A percentile compares a stretch with the other conserved stretches of the same genome.
Conservation (phyloP, 495 filamentous ascomycete species). For the Bombardia bombarda region DNA sequence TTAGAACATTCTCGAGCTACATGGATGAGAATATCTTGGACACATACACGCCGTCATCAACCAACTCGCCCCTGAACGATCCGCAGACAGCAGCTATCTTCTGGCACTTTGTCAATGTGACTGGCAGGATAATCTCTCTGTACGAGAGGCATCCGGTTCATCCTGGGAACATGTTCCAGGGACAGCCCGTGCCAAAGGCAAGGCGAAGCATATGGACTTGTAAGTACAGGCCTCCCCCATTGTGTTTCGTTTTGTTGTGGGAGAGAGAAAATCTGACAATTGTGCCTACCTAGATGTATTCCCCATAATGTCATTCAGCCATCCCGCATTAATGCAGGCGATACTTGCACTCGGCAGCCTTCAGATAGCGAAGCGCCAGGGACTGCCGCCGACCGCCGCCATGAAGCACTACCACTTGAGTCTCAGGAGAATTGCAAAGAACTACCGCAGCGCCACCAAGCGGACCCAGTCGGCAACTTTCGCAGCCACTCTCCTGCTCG, state of each 20-base stretch:
- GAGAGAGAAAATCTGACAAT: too few species aligned
- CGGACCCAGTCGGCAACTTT: slow-evolving; percentile 76
- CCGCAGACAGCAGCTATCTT: slow-evolving; percentile 78
- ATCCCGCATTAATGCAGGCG: slow-evolving; percentile 80
- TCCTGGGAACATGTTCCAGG: slow-evolving; percentile 61
- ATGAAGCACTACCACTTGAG: slow-evolving; percentile 89
- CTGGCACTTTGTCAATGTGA: slow-evolving; percentile 86
- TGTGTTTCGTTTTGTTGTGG: too few species aligned
- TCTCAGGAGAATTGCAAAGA: slow-evolving; percentile 64
- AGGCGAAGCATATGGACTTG: slow-evolving; percentile 78
- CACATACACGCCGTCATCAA: slow-evolving; percentile 64
- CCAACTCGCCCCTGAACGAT: slow-evolving; percentile 76
- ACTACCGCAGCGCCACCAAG: slow-evolving; percentile 59
- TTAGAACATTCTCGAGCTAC: slow-evolving; percentile 35
- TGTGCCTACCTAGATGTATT: slow-evolving; percentile 70
- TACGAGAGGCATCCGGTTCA: slow-evolving; percentile 81
- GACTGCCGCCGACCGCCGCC: slow-evolving; percentile 63
- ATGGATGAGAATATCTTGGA: slow-evolving; percentile 56
- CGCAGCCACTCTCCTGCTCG: slow-evolving; percentile 79
- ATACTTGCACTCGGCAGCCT: slow-evolving; percentile 84
- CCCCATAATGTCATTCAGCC: slow-evolving; percentile 73
- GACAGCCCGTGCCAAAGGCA: slow-evolving; percentile 52
- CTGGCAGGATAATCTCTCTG: slow-evolving; percentile 77
- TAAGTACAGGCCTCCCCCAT: slow-evolving; percentile 28
- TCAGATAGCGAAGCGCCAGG: slow-evolving; percentile 79